A percentile compares a stretch with the other conserved stretches of the same genome.
phyloP scores from a whole-genome alignment of 2,329 filamentous ascomycete species.

The Penicillium frequentans region DNA sequence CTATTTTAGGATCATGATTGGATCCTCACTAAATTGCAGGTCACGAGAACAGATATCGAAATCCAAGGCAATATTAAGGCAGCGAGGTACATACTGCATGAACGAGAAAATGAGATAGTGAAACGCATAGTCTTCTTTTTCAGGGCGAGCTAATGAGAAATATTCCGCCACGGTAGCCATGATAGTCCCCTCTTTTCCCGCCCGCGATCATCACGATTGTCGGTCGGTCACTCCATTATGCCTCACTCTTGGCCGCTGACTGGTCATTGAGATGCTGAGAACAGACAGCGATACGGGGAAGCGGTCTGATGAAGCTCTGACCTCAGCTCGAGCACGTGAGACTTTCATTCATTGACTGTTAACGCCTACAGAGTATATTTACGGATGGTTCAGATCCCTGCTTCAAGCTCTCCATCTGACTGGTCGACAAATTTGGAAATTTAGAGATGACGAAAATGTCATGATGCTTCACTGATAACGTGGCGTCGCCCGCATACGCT shows the following conservation, averaged over 20 bases:
- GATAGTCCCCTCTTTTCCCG: slow-evolving; percentile 11
- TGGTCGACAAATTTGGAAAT: slow-evolving; percentile 2
- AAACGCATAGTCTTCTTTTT: not conserved
- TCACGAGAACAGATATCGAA: not conserved
- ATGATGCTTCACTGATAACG: slow-evolving; percentile 13
- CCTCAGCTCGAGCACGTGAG: slow-evolving; percentile 15
- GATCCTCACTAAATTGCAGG: not conserved
- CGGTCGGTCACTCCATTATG: slow-evolving; percentile 14
- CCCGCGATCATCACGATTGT: slow-evolving; percentile 25
- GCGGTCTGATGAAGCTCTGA: slow-evolving; percentile 15
- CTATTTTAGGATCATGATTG: slow-evolving; percentile 5
- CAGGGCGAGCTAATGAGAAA: not conserved
- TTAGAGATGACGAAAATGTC: slow-evolving; percentile 6
- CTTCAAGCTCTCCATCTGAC: not conserved
- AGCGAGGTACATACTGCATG: not conserved
- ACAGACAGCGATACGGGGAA: not conserved
- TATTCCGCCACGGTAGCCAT: not conserved
- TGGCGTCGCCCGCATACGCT: slow-evolving; percentile 10
- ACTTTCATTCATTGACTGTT: not conserved
- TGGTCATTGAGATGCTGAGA: not conserved
- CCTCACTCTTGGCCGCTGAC: slow-evolving; percentile 1
- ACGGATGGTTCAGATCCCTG: not conserved
- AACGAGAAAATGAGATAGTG: not conserved
- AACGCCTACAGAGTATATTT: not conserved
- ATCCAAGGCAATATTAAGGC: not conserved